Evolutionary conservation across 768 basidiomycete species (phyloP), one percentile per base, ranked within the genome.

Genomic region (Amanita brunnescens): DNA sequence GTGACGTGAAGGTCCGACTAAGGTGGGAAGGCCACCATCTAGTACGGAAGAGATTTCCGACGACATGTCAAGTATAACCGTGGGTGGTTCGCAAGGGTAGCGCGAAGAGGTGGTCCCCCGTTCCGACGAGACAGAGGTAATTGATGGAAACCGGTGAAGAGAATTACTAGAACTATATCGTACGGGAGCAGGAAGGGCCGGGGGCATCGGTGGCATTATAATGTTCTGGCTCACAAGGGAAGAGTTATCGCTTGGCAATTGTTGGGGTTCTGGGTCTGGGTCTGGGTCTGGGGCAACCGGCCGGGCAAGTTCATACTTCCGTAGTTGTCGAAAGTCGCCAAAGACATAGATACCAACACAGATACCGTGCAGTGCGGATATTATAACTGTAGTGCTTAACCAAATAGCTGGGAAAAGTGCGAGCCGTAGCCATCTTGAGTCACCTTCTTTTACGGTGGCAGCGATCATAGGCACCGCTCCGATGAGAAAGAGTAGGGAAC

Each of bases 341-440:
- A 89, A 87, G 26, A 89, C 61, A 61, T 88, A 90, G 5, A 90
- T 78, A 61, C 85, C 86, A 50, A 89, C 61, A 61, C 87, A 90
- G 9, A 89, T 79, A 3, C 87, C 87, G 54, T 87, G 76, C 32
- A 87, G 56, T 45, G 83, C 82, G 3, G 80, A 73, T 3, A 87
- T 54, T 13, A 86, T 57, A 13, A 86, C 64, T 2, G 78, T 77
- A 16, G 87, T 59, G 16, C 87, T 87, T 6, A 87, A 59, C 83
- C 83, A 89, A 87, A 60, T 0, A 84, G 85, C 0, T 29, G 85
- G 85, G 0, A 87, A 62, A 0, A 85, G 80, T 2, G 69, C 54
- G 20, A 87, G 59, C 14, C 85, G 76, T 13, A 75, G 65, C 78
- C 83, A 79, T 6, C 83, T 76, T 38, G 75, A 69, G 2, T 71